Evolutionary conservation across 78 protist species (phyloP).

Genomic region (Guillardia theta): DNA sequence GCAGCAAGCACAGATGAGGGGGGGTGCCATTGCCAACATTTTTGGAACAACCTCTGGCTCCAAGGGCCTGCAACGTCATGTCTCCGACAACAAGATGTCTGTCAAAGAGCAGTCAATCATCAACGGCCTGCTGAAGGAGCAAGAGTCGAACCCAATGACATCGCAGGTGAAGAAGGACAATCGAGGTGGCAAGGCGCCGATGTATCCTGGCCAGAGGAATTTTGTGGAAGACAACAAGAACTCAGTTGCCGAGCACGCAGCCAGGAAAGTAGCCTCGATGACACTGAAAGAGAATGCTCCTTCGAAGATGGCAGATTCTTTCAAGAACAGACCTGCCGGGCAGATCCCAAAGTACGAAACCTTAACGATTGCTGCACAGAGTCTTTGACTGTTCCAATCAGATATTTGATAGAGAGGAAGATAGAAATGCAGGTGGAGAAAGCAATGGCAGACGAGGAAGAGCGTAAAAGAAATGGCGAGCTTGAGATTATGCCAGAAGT

Average conservation of each 20-base stretch:
- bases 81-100: background rate
- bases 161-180: no score
- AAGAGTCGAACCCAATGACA: no score
- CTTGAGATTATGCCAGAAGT: background rate
- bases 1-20: background rate
- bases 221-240: background rate
- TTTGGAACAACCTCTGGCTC: background rate
- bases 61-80: background rate
- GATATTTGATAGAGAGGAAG: background rate
- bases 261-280: no score
- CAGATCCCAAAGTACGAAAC: constrained; percentile 19
- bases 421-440: background rate
- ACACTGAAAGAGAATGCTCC: background rate
- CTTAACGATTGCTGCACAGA: no score
- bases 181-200: no score
- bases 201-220: no score
- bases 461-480: background rate
- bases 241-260: background rate
- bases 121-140: background rate
- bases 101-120: background rate
- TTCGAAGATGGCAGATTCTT: background rate
- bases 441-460: background rate
- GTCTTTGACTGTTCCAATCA: no score
- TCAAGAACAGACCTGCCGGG: background rate
- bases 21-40: background rate